phyloP scores from a whole-genome alignment of 768 basidiomycete genomes.

The Coprinopsis cinerea region DNA sequence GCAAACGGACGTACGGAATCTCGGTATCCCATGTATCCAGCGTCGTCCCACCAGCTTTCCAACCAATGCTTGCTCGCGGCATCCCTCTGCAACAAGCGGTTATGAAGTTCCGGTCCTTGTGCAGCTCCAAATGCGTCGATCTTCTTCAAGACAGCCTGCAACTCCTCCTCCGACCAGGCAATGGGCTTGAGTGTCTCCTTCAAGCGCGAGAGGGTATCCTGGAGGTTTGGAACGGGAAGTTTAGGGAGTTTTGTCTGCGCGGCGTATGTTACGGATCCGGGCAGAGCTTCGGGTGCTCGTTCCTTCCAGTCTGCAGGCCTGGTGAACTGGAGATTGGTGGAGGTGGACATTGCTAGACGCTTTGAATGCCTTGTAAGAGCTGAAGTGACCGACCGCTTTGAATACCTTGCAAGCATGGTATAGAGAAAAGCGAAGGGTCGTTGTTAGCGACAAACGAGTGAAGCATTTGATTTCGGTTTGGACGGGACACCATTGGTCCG shows the following conservation, averaged over 20 bases:
- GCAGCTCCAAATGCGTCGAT: slow-evolving; percentile 59
- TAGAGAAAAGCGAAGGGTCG: neutral
- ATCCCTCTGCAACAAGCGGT: slow-evolving; percentile 50
- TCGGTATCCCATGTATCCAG: slow-evolving; percentile 75
- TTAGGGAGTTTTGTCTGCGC: slow-evolving; percentile 57
- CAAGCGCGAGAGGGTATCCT: slow-evolving; percentile 59
- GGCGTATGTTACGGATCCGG: slow-evolving; percentile 55
- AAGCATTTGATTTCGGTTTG: slow-evolving; percentile 6
- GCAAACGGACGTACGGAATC: slow-evolving; percentile 71
- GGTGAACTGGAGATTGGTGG: slow-evolving; percentile 15
- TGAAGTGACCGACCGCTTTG: neutral
- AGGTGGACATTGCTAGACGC: slow-evolving; percentile 19
- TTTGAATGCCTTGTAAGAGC: slow-evolving; percentile 1
- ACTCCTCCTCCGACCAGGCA: slow-evolving; percentile 58
- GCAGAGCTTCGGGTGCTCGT: slow-evolving; percentile 52
- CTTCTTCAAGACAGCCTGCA: slow-evolving; percentile 44
- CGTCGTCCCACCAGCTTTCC: slow-evolving; percentile 93
- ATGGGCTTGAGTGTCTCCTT: slow-evolving; percentile 70
- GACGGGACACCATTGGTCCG: too few relatives aligned
- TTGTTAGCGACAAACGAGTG: neutral
- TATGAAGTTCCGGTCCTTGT: slow-evolving; percentile 55
- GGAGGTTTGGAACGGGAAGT: slow-evolving; percentile 72
- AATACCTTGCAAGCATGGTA: slow-evolving; percentile 11
- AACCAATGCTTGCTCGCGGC: slow-evolving; percentile 71
- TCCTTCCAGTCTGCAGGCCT: slow-evolving; percentile 66